Evolutionary conservation across 2,329 filamentous ascomycete genomes (phyloP), one percentile per base, ranked within the genome.

Genomic region (Aspergillus eucalypticola): DNA sequence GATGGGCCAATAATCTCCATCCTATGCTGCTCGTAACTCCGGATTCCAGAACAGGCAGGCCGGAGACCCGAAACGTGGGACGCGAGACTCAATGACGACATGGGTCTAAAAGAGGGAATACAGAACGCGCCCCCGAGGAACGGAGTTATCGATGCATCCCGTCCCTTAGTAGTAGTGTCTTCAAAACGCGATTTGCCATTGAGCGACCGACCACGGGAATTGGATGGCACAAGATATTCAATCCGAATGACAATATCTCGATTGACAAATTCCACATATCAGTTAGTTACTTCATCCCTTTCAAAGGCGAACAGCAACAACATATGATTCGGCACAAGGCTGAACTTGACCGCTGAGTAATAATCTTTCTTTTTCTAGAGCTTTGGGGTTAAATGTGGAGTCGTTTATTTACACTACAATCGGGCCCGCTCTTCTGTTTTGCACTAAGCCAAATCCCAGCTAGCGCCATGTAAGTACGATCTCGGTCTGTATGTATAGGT

Each of bases 61-160:
- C 55, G 56, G 64, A 61, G 41, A 23, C 41, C 62, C 57, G 61
- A 69, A 69, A 67, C 67, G 69, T 69, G 72, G 71, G 67, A 74
- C 69, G 71, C 67, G 71, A 72, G 52, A 58, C 64, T 66, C 58
- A 64, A 71, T 74, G 69, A 74, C 70, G 69, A 61, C 62, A 66
- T 68, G 64, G 57, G 59, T 53, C 50, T 58, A 55, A 52, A 57
- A 51, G 60, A 48, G 46, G 49, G 54, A 59, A 57, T 27, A 60
- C 49, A 58, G 46, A 44, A 27, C 60, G 46, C 42, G 54, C 54
- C 44, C 44, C 53, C 53, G 52, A 60, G 60, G 27, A 11, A 11
- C 27, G 27, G 27, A 29, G 10, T 29, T 54, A 60, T 60, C 44
- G 60, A 51, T 60, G 56, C 32, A 44, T 60, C 48, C 56, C 60